Evolutionary conservation across 2,329 filamentous ascomycete genomes (phyloP).

Genomic region (Penicillium sp.): DNA sequence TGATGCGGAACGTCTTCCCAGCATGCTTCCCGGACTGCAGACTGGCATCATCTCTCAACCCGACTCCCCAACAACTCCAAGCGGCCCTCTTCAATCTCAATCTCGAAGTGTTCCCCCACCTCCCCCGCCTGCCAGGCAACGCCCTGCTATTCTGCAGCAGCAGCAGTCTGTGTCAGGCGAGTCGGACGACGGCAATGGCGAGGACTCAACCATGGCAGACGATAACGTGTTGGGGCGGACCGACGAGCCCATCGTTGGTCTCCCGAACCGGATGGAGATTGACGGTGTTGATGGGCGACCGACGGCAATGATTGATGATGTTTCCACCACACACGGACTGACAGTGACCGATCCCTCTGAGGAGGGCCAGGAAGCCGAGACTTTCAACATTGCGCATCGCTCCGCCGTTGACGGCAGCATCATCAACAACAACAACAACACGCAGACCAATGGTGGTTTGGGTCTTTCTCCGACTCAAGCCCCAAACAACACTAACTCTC

Average conservation of each 20-base stretch:
- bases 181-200: constrained; percentile 77
- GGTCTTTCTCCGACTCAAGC: constrained; percentile 66
- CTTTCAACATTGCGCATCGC: constrained; percentile 90
- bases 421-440: constrained; percentile 59
- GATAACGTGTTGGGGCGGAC: constrained; percentile 50
- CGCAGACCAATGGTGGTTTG: constrained; percentile 63
- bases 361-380: constrained; percentile 71
- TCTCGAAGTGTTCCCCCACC: constrained; percentile 53
- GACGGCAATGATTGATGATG: constrained; percentile 63
- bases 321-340: constrained; percentile 66
- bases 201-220: constrained; percentile 73
- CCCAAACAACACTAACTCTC: constrained; percentile 62
- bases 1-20: constrained; percentile 75
- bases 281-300: constrained; percentile 82
- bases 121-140: constrained; percentile 56
- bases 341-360: constrained; percentile 76
- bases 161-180: constrained; percentile 83
- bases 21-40: constrained; percentile 68
- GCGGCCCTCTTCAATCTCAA: constrained; percentile 60
- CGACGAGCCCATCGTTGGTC: constrained; percentile 68
- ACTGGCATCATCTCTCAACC: constrained; percentile 77
- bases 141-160: constrained; percentile 85
- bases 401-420: constrained; percentile 80
- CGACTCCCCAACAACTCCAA: constrained; percentile 81
- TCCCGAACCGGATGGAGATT: constrained; percentile 77